Conservation (phyloP, 306 rosid species). For the Hippophae rhamnoides region DNA sequence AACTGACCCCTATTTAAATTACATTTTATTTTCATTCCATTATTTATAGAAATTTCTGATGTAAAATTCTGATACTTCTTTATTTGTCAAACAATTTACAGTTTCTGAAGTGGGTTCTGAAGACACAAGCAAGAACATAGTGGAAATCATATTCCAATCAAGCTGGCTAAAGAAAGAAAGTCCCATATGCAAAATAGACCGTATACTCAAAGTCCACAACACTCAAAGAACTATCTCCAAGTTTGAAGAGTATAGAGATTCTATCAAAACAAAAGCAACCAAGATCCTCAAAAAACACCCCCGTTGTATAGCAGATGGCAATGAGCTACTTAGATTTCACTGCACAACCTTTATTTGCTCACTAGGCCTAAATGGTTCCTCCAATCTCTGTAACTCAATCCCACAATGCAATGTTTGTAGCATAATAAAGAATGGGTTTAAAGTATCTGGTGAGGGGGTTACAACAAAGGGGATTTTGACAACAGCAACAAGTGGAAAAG, state of each 20-base stretch:
- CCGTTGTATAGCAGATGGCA: constrained; percentile 91
- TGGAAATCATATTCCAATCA: constrained; percentile 90
- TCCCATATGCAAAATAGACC: constrained; percentile 81
- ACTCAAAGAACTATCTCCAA: constrained; percentile 62
- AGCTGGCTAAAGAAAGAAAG: constrained; percentile 91
- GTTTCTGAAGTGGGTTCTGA: constrained; percentile 88
- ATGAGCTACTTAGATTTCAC: constrained; percentile 85
- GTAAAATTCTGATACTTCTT: neutral
- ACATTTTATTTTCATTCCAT: no score
- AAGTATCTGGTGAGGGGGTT: constrained; percentile 13
- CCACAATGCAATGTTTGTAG: constrained; percentile 64
- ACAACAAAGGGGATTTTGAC: constrained; percentile 56
- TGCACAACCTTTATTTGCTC: constrained; percentile 74
- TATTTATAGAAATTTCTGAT: no score
- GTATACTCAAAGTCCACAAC: constrained; percentile 84
- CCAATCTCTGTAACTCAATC: constrained; percentile 70
- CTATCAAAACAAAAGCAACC: constrained; percentile 70
- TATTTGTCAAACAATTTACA: constrained; percentile 17
- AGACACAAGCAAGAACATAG: constrained; percentile 98
- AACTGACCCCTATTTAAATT: no score
- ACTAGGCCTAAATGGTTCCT: constrained; percentile 72
- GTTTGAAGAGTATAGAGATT: constrained; percentile 84
- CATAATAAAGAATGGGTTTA: constrained; percentile 68
- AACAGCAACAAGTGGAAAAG: constrained; percentile 84
- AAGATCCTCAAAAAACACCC: constrained; percentile 69